phyloP scores from a whole-genome alignment of 768 basidiomycete species.

The Leccinellum albellum region DNA sequence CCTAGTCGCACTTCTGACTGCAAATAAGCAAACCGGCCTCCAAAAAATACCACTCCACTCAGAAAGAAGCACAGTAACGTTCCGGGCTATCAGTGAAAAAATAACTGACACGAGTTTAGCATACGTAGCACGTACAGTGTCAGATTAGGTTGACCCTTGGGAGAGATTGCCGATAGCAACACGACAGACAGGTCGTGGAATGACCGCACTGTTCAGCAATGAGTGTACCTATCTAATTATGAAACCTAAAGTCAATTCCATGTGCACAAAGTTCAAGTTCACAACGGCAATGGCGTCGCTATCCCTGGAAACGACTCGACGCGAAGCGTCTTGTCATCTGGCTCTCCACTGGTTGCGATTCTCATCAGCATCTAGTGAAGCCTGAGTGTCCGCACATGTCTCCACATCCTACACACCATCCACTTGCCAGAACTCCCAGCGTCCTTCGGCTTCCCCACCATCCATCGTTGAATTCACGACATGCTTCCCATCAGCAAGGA shows the following conservation, averaged over 20 bases:
- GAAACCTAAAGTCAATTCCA: conserved; percentile 21
- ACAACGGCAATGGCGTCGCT: too few species aligned
- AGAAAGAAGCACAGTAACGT: conserved; percentile 29
- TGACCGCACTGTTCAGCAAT: conserved; percentile 53
- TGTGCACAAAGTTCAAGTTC: conserved; percentile 17
- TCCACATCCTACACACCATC: too few species aligned
- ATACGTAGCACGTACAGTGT: conserved; percentile 42
- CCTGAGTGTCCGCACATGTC: too few species aligned
- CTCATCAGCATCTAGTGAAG: too few species aligned
- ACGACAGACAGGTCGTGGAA: conserved; percentile 62
- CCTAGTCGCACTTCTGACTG: conserved; percentile 49
- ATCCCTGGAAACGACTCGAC: too few species aligned
- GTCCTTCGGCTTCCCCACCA: too few species aligned
- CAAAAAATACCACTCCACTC: conserved; percentile 23
- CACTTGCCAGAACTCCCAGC: too few species aligned
- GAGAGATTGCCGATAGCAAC: conserved; percentile 58
- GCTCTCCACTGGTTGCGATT: too few species aligned
- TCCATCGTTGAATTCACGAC: too few species aligned
- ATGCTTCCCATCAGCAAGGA: too few species aligned
- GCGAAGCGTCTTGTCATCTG: too few species aligned
- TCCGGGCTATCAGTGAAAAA: conserved; percentile 63
- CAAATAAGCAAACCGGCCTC: conserved; percentile 10
- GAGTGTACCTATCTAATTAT: conserved; percentile 38
- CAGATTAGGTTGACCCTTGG: conserved; percentile 51
- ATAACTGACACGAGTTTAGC: conserved; percentile 36